These are phyloP conservation scores for Schoenoplectus tabernaemontani DNA, from an alignment of 202 grass and related monocot genomes.

Conservation along the genomic window DNA sequence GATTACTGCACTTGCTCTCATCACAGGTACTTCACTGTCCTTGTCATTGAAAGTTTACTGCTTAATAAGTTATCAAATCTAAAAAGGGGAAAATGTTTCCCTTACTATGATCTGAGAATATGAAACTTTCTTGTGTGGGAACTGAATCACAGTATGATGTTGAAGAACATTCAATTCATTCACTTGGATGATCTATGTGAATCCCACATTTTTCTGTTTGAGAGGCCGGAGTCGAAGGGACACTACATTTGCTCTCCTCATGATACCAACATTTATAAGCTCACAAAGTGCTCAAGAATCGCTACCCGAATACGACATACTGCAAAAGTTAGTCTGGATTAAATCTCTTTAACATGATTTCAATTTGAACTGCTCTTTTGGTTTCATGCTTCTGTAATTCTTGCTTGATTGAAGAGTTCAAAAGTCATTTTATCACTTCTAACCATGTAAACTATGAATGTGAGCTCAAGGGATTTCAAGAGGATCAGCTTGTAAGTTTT, in stretches of 20 bases:
- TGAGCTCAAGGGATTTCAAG: slow-evolving; percentile 37
- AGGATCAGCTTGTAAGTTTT: slow-evolving; percentile 34
- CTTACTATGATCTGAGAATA: neutral
- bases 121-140: slow-evolving; percentile 13
- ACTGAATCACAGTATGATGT: slow-evolving; percentile 67
- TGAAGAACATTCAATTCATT: slow-evolving; percentile 63
- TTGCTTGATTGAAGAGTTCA: neutral
- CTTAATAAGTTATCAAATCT: neutral
- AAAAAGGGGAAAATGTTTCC: neutral
- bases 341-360: neutral
- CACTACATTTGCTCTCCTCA: slow-evolving; percentile 82
- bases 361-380: neutral
- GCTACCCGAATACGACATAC: slow-evolving; percentile 56
- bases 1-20: slow-evolving; percentile 55
- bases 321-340: slow-evolving; percentile 16
- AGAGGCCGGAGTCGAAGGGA: slow-evolving; percentile 49
- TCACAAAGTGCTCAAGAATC: slow-evolving; percentile 48
- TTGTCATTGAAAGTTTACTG: neutral
- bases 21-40: slow-evolving; percentile 39
- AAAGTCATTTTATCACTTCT: neutral
- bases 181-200: slow-evolving; percentile 91
- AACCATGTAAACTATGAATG: neutral
- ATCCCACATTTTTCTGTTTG: slow-evolving; percentile 62
- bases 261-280: slow-evolving; percentile 55
- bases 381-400: neutral